Percentiles rank a stretch among this genome's conserved stretches.
Conservation (phyloP, 176 grass and related monocot genomes). For the Bonia amplexicaulis region DNA sequence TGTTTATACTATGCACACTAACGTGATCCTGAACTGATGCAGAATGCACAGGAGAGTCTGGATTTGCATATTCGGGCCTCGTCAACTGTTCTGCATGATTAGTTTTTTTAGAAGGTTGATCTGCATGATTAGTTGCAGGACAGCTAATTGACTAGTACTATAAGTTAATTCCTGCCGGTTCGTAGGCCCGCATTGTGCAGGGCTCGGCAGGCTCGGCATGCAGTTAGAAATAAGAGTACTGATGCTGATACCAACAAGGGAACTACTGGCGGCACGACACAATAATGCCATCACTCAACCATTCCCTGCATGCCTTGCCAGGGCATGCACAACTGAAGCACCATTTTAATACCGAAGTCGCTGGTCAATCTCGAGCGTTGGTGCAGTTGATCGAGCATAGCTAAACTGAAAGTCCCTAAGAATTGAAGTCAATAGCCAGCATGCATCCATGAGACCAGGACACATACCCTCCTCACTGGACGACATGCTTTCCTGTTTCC, state of each 20-base stretch:
- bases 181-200: background rate
- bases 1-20: too few species aligned
- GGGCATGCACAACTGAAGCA: background rate
- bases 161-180: background rate
- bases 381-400: background rate
- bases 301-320: background rate
- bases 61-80: too few species aligned
- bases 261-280: background rate
- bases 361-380: background rate
- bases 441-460: background rate
- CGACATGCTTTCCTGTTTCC: background rate
- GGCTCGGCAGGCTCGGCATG: background rate
- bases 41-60: too few species aligned
- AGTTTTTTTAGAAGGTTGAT: background rate
- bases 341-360: background rate
- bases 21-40: too few species aligned
- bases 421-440: background rate
- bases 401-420: background rate
- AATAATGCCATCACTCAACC: background rate
- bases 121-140: background rate
- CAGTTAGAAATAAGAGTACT: background rate
- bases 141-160: background rate
- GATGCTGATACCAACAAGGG: background rate
- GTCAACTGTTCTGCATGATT: too few species aligned
- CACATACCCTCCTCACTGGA: background rate